Evolutionary conservation across 1,284 basidiomycete genomes (phyloP), one percentile per base, ranked within the genome.

Genomic region (Puccinia hordei): DNA sequence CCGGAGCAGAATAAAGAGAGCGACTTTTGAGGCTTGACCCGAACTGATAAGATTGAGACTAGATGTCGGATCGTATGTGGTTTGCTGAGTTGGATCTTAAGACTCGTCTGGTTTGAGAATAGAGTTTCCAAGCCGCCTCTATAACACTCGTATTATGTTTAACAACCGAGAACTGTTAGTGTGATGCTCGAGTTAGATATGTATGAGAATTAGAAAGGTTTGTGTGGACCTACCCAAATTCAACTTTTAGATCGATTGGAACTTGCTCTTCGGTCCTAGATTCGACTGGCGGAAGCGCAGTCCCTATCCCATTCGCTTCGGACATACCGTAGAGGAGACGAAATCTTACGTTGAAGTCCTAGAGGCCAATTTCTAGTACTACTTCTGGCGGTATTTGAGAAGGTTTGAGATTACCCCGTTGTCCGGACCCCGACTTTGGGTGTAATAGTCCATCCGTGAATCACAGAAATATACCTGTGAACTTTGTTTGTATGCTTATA

Each of bases 71-170:
- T 79, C n/a, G 63, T 51, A 27, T 68, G 65, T 12, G 76, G 76
- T 59, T 24, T 19, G n/a, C 66, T 13, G 27, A 79, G 76, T 49
- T 53, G 41, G 15, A 79, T 57, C 27, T 41, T 24, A 4, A 79
- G 10, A 12, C 46, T 27, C 1, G 22, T 71, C 35, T 51, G 19
- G 38, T 79, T 71, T 10, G 44, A 53, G 33, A 79, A 79, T 24
- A 79, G 33, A 2, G 66, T 79, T 30, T 69, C 65, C 44, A 79
- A 30, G 8, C 76, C 76, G 35, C 76, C 76, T n/a, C 76, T 79
- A 27, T 17, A n/a, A 44, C n/a, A 33, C 27, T n/a, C n/a, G n/a
- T n/a, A n/a, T n/a, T n/a, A n/a, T n/a, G n/a, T n/a, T n/a, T n/a
- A n/a, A n/a, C n/a, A n/a, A n/a, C n/a, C n/a, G n/a, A n/a, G n/a